Evolutionary conservation across 163 green algal species (phyloP), one percentile per base, ranked within the genome.

Genomic region (Scenedesmus sp.): DNA sequence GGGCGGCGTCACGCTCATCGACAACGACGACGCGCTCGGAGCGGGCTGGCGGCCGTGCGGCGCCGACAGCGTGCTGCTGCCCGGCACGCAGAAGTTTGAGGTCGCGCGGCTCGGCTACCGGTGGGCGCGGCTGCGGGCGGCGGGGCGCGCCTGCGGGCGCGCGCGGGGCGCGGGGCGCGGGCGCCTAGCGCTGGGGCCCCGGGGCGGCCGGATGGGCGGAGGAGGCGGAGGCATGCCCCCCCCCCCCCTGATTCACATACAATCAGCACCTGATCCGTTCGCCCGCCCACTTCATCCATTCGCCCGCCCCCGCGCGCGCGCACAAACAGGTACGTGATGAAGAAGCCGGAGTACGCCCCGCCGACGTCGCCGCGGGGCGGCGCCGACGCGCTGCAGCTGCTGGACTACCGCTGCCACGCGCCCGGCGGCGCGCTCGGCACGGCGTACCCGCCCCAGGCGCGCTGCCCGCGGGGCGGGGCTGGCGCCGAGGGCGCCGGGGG

Each of bases 321-420:
- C n/a, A n/a, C n/a, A n/a, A n/a, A 60, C 36, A 84, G 75, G 36
- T 69, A 81, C 28, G 76, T 85, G 11, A 71, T 70, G 56, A 87
- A 88, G 70, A 58, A 56, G 39, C 75, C 67, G 0, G 39, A 60
- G 36, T 78, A 79, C 45, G 18, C 18, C 1, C 71, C 71, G 0
- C 42, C 57, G 18, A 51, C 34, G 4, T 24, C 67, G 29, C 14
- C 65, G 11, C 56, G 56, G 22, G 4, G 39, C 2, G 39, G 17
- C 7, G 20, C 80, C 36, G 86, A 83, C 64, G 76, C 85, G 3
- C 73, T 87, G 70, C 60, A 85, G 36, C 64, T 90, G 28, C 70
- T 89, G 18, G 85, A 90, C 70, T 90, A 90, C 75, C 64, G 85
- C 14, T 90, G 85, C 70, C 81, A 89, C 39, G 71, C 66, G 20